Base-by-base conservation (phyloP, 2,329 filamentous ascomycete genomes). In the Colletotrichum sp. region DNA sequence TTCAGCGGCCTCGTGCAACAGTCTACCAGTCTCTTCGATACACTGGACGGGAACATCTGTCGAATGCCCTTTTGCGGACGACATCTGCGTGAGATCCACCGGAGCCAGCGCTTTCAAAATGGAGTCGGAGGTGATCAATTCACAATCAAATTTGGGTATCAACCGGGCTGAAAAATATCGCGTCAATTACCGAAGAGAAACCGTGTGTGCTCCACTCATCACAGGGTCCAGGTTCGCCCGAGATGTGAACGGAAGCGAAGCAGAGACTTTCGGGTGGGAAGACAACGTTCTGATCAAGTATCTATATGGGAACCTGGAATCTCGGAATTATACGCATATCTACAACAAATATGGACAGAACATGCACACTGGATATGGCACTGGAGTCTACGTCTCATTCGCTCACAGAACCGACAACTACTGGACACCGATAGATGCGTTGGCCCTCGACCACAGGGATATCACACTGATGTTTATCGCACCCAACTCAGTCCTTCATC, bases 91-190 rank as follows among this genome's bases (percentile, higher is more conserved):
- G 2, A 44, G 68, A 6, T 9, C 22, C 2, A 36, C 34, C 34
- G 34, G 15, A 36, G 34, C 34, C 15, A 80, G 68, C 4, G 28
- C 79, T 9, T 28, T 74, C 9, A 44, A 9, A 9, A 72, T 77
- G 71, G 28, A 68, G 18, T 76, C 78, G 2, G 79, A 77, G 2
- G 69, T 71, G 63, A 39, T 82, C 6, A 66, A 80, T 26, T 79
- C 75, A 15, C 67, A 79, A 18, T 26, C 65, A 0, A 65, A 81
- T 24, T 32, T 81, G 4, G 80, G 80, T 1, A 66, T 81, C 10
- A 81, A 80, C 36, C 68, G 75, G 3, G 78, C 77, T 1, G 18
- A 22, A 8, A n/a, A 79, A 2, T 71, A 81, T 22, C 65, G 79
- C 12, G 67, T 80, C 18, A 8, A 52, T 2, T 72, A 72, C 12